Percentiles rank a stretch among this genome's conserved stretches.
phyloP scores from a whole-genome alignment of 2,329 filamentous ascomycete species.

The Sclerotinia sclerotiorum region DNA sequence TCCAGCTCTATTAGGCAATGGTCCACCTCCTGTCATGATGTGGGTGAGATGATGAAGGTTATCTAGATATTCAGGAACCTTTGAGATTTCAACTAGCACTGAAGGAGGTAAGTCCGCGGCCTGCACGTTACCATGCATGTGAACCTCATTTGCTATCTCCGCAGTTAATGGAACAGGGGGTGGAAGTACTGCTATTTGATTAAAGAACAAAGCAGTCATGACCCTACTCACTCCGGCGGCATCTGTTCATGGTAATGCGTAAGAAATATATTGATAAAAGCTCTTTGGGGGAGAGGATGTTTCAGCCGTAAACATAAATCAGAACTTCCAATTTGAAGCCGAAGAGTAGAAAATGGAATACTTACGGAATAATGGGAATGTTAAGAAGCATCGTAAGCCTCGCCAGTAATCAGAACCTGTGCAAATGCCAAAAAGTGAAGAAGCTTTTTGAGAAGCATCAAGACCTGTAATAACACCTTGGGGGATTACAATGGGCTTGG shows the following conservation, averaged over 20 bases:
- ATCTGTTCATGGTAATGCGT: neutral
- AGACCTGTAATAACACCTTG: constrained; percentile 21
- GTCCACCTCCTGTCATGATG: constrained; percentile 11
- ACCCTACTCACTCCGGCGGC: constrained; percentile 4
- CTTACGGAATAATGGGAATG: constrained; percentile 24
- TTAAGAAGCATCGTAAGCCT: neutral
- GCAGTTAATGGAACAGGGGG: constrained; percentile 3
- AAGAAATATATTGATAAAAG: neutral
- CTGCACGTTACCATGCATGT: constrained; percentile 8
- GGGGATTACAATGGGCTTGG: constrained; percentile 23
- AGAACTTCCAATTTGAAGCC: neutral
- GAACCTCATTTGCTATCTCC: neutral
- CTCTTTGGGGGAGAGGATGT: neutral
- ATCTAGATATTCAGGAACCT: constrained; percentile 1
- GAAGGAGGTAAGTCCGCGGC: neutral
- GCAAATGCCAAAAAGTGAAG: neutral
- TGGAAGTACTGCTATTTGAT: constrained; percentile 5
- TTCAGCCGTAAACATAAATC: neutral
- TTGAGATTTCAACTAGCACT: constrained; percentile 16
- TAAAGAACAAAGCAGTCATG: constrained; percentile 8
- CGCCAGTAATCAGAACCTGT: neutral
- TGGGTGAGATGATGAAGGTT: neutral
- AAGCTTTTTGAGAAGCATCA: constrained; percentile 6
- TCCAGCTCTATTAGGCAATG: neutral
- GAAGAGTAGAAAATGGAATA: neutral